A percentile compares a stretch with the other conserved stretches of the same genome.
Evolutionary conservation across 495 filamentous ascomycete genomes (phyloP).

Genomic region (Aspergillus funiculosus): DNA sequence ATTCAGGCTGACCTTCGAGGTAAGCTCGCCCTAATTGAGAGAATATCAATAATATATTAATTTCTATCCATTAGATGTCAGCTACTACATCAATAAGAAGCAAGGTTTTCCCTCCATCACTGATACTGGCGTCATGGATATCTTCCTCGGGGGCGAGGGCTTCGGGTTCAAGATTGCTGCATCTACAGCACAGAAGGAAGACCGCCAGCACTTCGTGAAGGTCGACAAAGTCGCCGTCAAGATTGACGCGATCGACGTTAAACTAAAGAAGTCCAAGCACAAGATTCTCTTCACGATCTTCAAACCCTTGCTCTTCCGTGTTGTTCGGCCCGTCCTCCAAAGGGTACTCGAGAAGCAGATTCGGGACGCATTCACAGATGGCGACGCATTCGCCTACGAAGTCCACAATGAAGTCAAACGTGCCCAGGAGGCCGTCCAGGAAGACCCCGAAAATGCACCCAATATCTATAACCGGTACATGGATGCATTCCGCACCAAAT

Average conservation of each 20-base stretch:
- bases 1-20: constrained; percentile 56
- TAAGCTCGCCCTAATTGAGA: not conserved
- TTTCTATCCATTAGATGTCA: constrained; percentile 55
- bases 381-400: constrained; percentile 64
- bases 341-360: constrained; percentile 87
- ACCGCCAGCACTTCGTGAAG: constrained; percentile 84
- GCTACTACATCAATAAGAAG: constrained; percentile 95
- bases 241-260: constrained; percentile 81
- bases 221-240: constrained; percentile 81
- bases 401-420: constrained; percentile 79
- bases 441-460: constrained; percentile 68
- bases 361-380: constrained; percentile 64
- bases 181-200: constrained; percentile 69
- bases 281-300: constrained; percentile 83
- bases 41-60: constrained; percentile 1
- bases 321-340: constrained; percentile 74
- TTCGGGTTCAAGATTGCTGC: constrained; percentile 90
- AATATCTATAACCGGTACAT: constrained; percentile 87
- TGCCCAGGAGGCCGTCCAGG: constrained; percentile 57
- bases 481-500: constrained; percentile 64
- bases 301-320: constrained; percentile 81
- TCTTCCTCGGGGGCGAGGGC: constrained; percentile 81
- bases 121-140: constrained; percentile 84
- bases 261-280: constrained; percentile 88
- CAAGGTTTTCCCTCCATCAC: constrained; percentile 88